These are phyloP conservation scores for Salix viminalis DNA, from an alignment of 345 rosid genomes.

Conservation along the genomic window DNA sequence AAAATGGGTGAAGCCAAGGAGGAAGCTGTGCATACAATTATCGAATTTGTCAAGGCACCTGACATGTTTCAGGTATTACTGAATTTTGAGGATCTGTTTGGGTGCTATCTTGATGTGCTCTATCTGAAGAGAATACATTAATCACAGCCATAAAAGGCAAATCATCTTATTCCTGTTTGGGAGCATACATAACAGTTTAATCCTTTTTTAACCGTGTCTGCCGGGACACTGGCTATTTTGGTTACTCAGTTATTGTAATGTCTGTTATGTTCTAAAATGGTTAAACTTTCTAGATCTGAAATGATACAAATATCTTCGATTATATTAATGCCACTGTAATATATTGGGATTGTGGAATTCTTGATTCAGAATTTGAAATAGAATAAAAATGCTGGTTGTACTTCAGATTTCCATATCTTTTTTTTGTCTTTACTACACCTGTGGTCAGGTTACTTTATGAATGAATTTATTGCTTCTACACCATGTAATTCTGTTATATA, in stretches of 20 bases:
- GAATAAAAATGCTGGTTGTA: not conserved
- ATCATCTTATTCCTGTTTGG: not conserved
- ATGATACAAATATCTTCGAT: not conserved
- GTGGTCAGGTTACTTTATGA: not conserved
- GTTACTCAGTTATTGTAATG: not conserved
- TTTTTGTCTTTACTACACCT: not conserved
- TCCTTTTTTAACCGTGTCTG: not conserved
- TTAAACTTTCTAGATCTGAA: not conserved
- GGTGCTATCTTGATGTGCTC: not conserved
- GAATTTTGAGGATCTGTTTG: not conserved
- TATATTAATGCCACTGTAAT: not conserved
- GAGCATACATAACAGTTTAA: not conserved
- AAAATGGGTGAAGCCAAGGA: conserved; percentile 76
- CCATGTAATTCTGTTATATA: not conserved
- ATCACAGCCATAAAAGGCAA: not conserved
- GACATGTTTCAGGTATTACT: conserved; percentile 70
- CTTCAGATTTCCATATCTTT: not conserved
- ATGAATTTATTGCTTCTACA: not conserved
- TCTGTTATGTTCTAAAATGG: not conserved
- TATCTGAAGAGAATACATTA: not conserved
- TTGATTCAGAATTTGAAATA: not conserved
- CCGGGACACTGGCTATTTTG: not conserved
- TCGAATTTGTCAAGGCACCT: conserved; percentile 89
- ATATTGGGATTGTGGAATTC: not conserved
- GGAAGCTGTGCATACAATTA: conserved; percentile 68